Percentiles rank a stretch among this genome's conserved stretches.
Conservation (phyloP, 768 basidiomycete species). For the Russula olivacea region DNA sequence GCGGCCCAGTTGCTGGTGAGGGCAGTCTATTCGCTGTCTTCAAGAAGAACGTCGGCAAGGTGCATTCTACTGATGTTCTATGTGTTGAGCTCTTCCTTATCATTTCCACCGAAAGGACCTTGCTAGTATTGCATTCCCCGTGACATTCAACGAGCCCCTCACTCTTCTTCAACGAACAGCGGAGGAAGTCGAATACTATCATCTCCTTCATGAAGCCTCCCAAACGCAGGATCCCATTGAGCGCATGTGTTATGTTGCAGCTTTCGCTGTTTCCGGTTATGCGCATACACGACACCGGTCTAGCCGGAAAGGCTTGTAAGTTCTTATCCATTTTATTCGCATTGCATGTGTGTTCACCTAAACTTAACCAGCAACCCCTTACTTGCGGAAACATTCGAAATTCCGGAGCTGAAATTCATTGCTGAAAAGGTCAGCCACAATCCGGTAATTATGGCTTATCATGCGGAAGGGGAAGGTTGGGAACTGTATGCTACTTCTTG, state of each 20-base stretch:
- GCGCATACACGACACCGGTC: conserved; percentile 74
- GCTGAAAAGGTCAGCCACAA: conserved; percentile 86
- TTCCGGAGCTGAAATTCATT: conserved; percentile 71
- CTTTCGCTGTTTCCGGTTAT: conserved; percentile 81
- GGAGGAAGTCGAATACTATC: conserved; percentile 77
- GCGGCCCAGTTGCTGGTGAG: conserved; percentile 60
- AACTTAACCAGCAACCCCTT: conserved; percentile 62
- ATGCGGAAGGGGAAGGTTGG: conserved; percentile 78
- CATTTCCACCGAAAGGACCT: conserved; percentile 50
- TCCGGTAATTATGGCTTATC: conserved; percentile 79
- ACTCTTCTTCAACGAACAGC: conserved; percentile 76
- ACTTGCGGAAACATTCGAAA: conserved; percentile 86
- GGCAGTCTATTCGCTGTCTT: conserved; percentile 76
- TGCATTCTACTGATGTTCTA: conserved; percentile 30
- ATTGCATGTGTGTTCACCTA: conserved; percentile 2
- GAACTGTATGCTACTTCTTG: conserved; percentile 67
- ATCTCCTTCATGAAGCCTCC: conserved; percentile 62
- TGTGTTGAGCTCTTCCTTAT: conserved; percentile 3
- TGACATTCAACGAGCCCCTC: conserved; percentile 85
- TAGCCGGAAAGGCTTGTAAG: conserved; percentile 84
- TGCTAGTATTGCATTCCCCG: conserved; percentile 77
- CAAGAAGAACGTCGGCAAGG: conserved; percentile 88
- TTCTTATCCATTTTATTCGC: conserved; percentile 21
- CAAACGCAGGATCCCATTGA: conserved; percentile 51
- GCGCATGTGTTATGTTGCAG: conserved; percentile 70